A percentile compares a stretch with the other conserved stretches of the same genome.
These are phyloP conservation scores for Starmerella bacillaris DNA, from an alignment of 805 yeast genomes.

Conservation along the genomic window DNA sequence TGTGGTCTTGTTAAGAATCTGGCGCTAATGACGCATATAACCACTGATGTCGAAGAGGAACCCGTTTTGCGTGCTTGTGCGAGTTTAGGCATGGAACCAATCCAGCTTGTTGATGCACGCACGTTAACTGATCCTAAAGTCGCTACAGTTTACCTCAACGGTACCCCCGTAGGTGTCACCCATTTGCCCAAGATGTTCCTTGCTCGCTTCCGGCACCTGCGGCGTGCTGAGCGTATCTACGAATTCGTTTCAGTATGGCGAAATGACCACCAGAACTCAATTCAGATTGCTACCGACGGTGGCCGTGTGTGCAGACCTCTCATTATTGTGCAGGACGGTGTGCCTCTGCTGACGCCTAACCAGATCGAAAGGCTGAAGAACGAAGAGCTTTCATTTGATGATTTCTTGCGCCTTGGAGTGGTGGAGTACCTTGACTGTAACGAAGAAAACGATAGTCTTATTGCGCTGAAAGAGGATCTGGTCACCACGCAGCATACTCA, in stretches of 20 bases:
- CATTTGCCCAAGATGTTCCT: conserved; percentile 76
- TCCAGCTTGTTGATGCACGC: conserved; percentile 62
- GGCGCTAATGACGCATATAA: conserved; percentile 96
- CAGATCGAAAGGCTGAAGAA: conserved; percentile 45
- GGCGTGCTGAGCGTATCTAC: conserved; percentile 72
- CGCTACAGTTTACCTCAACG: conserved; percentile 76
- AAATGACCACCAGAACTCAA: conserved; percentile 77
- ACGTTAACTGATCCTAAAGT: conserved; percentile 60
- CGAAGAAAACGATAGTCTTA: conserved; percentile 86
- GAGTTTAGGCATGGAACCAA: conserved; percentile 77
- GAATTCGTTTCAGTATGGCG: conserved; percentile 83
- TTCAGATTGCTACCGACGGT: conserved; percentile 97
- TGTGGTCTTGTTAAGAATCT: conserved; percentile 95
- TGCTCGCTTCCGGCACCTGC: conserved; percentile 50
- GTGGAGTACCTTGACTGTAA: conserved; percentile 94
- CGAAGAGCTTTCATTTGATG: conserved; percentile 79
- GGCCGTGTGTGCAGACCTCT: conserved; percentile 96
- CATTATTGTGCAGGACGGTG: conserved; percentile 63
- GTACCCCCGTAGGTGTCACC: conserved; percentile 84
- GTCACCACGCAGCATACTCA: conserved; percentile 44
- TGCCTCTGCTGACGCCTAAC: conserved; percentile 48
- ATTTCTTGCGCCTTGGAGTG: conserved; percentile 63
- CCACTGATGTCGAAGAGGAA: conserved; percentile 91
- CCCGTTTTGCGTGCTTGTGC: conserved; percentile 67
- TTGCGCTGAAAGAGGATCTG: conserved; percentile 61